Evolutionary conservation across 352 stramenopile species (phyloP).

Genomic region (Phytophthora pisi): DNA sequence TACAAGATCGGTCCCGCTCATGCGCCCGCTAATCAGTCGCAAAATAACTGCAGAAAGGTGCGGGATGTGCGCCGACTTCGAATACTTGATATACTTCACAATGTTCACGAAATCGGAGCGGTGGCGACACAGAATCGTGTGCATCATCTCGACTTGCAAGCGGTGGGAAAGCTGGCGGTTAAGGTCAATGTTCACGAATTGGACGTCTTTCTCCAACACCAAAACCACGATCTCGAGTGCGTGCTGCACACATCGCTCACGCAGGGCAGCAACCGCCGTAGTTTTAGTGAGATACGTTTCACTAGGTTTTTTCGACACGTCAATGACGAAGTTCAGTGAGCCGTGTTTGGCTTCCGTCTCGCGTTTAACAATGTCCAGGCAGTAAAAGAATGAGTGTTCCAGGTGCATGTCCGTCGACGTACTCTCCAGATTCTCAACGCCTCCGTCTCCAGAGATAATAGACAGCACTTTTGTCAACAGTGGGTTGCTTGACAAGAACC

Average conservation of each 20-base stretch:
- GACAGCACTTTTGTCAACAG: slow-evolving; percentile 74
- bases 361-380: slow-evolving; percentile 78
- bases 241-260: slow-evolving; percentile 76
- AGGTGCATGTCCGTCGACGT: slow-evolving; percentile 74
- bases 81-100: slow-evolving; percentile 87
- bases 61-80: slow-evolving; percentile 73
- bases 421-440: slow-evolving; percentile 76
- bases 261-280: slow-evolving; percentile 48
- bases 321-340: slow-evolving; percentile 67
- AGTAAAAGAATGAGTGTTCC: slow-evolving; percentile 86
- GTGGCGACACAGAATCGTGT: slow-evolving; percentile 76
- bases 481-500: slow-evolving; percentile 68
- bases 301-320: slow-evolving; percentile 51
- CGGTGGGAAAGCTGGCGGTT: slow-evolving; percentile 63
- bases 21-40: slow-evolving; percentile 67
- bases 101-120: slow-evolving; percentile 80
- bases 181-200: slow-evolving; percentile 69
- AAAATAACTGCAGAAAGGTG: slow-evolving; percentile 75
- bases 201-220: slow-evolving; percentile 69
- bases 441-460: slow-evolving; percentile 72
- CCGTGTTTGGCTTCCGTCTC: slow-evolving; percentile 73
- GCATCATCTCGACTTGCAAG: slow-evolving; percentile 77
- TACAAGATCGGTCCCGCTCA: slow-evolving; percentile 64
- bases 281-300: slow-evolving; percentile 62
- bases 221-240: slow-evolving; percentile 80